Conservation (phyloP, 1,284 basidiomycete species). For the Clitocybe nebularis region DNA sequence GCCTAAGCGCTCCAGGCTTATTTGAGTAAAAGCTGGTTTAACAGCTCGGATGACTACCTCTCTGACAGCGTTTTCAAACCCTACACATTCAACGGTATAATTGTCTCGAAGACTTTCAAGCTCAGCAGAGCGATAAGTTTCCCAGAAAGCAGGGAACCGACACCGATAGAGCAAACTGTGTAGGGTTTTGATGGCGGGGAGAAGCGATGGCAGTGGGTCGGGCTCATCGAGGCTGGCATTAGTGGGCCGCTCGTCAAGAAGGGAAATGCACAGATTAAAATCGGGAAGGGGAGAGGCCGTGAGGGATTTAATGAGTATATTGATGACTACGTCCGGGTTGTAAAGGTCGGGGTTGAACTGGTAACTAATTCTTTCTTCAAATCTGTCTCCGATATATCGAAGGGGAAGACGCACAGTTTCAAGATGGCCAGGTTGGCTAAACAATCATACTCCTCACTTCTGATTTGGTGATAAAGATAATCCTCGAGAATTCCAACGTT, state of each 20-base stretch:
- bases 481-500: conserved; percentile 92
- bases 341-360: conserved; percentile 95
- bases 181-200: conserved; percentile 74
- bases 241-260: conserved; percentile 73
- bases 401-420: conserved; percentile 66
- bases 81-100: conserved; percentile 77
- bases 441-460: conserved; percentile 88
- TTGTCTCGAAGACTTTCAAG: conserved; percentile 76
- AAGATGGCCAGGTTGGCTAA: conserved; percentile 89
- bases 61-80: conserved; percentile 79
- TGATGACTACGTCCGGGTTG: conserved; percentile 89
- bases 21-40: conserved; percentile 75
- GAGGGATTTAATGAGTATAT: conserved; percentile 92
- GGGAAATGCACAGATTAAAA: conserved; percentile 89
- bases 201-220: conserved; percentile 70
- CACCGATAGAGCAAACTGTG: conserved; percentile 82
- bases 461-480: conserved; percentile 90
- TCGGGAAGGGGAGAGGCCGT: conserved; percentile 83
- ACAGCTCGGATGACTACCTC: conserved; percentile 76
- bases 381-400: neutral
- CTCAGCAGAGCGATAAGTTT: conserved; percentile 61
- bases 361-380: conserved; percentile 53
- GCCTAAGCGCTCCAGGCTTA: conserved; percentile 63
- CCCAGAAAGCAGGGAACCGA: conserved; percentile 90
- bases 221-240: conserved; percentile 70